Base-by-base conservation (phyloP, 129 eudicot species). In the Deinandra increscens region DNA sequence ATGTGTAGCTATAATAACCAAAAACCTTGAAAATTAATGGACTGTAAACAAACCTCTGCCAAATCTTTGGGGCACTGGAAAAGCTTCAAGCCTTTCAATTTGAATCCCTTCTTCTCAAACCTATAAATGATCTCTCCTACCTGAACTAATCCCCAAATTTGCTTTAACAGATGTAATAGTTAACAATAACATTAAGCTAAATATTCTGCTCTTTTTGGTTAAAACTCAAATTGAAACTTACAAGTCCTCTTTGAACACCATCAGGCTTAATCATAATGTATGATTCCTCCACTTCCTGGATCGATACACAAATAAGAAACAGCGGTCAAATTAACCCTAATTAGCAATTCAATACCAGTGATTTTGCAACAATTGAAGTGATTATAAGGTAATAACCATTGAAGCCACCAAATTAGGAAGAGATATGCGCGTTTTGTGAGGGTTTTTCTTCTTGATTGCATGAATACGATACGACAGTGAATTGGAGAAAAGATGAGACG, bases 211-310 rank as follows among this genome's bases (percentile, higher is more conserved):
- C 31, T 26, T 26, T n/a, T n/a, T n/a, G n/a, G n/a, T n/a, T n/a
- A n/a, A 26, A 26, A 26, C 31, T 26, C 31, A 46, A 64, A 60
- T n/a, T 10, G 12, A 70, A 76, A 51, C 88, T 80, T 83, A 92
- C 96, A 67, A 92, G 96, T 2, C 98, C 98, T 60, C 98, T 75
- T 66, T 92, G 98, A 77, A 92, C 98, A 22, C 98, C 98, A 75
- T 92, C 98, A 6, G 98, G 98, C 79, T 92, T 92, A 76, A 92
- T 87, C 98, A 92, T 92, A 63, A 92, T 92, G 72, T 92, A 92
- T 15, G 84, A 86, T 75, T 84, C 84, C 78, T 92, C 98, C 78
- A 89, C 91, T 73, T 88, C 82, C 88, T 82, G 71, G 38, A 34
- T 53, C n/a, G 29, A 18, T 44, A 1, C 53, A 70, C 19, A 34